These are phyloP conservation scores for Fragaria vesca DNA, from an alignment of 306 rosid genomes.

Conservation along the genomic window DNA sequence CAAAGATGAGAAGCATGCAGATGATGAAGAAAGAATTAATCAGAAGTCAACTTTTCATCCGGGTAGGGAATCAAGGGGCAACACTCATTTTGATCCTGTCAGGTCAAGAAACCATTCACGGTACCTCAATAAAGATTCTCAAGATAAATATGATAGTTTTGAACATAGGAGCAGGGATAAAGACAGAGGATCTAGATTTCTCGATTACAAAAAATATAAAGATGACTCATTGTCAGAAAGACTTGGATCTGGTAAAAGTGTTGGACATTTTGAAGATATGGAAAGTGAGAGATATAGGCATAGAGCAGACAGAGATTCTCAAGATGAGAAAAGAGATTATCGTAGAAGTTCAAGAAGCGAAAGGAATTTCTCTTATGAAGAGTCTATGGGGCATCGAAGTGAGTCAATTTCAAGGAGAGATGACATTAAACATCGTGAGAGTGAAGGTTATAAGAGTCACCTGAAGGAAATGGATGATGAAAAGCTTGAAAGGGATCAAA, in stretches of 20 bases:
- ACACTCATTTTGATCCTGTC: conserved; percentile 33
- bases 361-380: conserved; percentile 39
- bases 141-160: conserved; percentile 60
- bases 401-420: conserved; percentile 43
- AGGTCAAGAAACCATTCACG: conserved; percentile 54
- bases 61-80: conserved; percentile 58
- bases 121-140: conserved; percentile 48
- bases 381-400: conserved; percentile 45
- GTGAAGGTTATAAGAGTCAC: conserved; percentile 54
- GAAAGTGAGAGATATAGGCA: conserved; percentile 58
- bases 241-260: conserved; percentile 58
- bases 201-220: conserved; percentile 37
- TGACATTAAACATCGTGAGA: conserved; percentile 31
- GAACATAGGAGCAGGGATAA: conserved; percentile 58
- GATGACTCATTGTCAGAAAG: conserved; percentile 56
- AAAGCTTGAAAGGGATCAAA: conserved; percentile 40
- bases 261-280: conserved; percentile 40
- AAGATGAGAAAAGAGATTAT: conserved; percentile 59
- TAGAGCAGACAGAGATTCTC: conserved; percentile 47
- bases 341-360: conserved; percentile 62
- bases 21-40: conserved; percentile 51
- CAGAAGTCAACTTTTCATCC: conserved; percentile 54
- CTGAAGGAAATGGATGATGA: conserved; percentile 47
- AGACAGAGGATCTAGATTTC: conserved; percentile 17
- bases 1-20: conserved; percentile 50